Base-by-base conservation (phyloP, 345 rosid genomes). In the Ceriops tagal region DNA sequence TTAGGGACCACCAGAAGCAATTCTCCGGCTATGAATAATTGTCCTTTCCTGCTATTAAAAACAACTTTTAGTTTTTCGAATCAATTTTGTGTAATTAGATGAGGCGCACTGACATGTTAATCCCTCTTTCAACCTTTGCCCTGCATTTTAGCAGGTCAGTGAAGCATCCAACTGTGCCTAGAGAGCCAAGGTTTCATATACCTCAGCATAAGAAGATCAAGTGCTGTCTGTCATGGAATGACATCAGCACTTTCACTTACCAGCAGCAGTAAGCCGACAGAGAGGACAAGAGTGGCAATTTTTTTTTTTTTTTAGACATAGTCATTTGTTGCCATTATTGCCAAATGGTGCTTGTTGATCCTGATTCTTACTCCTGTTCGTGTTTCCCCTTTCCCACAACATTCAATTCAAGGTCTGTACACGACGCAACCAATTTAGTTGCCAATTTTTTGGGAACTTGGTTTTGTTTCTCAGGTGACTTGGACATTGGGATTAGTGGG, bases 131-230 rank as follows among this genome's bases (percentile, higher is more conserved):
- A 39, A 39, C 16, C 47, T 11, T 39, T 39, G 47, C 47, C 16
- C 11, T 39, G 47, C 47, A 10, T 39, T 39, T 39, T 39, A 2
- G 47, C 47, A 39, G 47, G 47, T 39, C 47, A 39, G 47, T 9
- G 47, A 39, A 39, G 47, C 16, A 39, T 74, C 98, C 98, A 52
- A 92, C 98, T 0, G 78, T 86, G 21, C 92, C 98, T 19, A 81
- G 67, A 79, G 93, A 92, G 8, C 97, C 96, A 5, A 87, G 81
- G 86, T 86, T 95, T 60, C 93, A 83, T 72, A 71, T 86, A 24
- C 96, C 96, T 8, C 83, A 85, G 18, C 87, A 91, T 62, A 91
- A 91, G 92, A 91, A 91, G 88, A 91, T 86, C 81, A 91, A 88
- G 80, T 85, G 91, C 68, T 81, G 85, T 75, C 66, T 78, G 34